phyloP scores from a whole-genome alignment of 345 rosid genomes.

The thale cress (Arabidopsis thaliana) region TAIR10.1 NC_003070.9:1867001-1867500 shows the following conservation, averaged over 20 bases:
- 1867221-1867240: slow-evolving; percentile 67
- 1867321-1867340: slow-evolving; percentile 62
- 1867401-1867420: slow-evolving; percentile 67
- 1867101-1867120: neutral
- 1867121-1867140: slow-evolving; percentile 30
- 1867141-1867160: slow-evolving; percentile 35
- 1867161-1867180: slow-evolving; percentile 55
- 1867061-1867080: slow-evolving; percentile 3
- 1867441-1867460: slow-evolving; percentile 65
- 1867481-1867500: slow-evolving; percentile 85
- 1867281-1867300: slow-evolving; percentile 66
- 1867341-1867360: slow-evolving; percentile 68
- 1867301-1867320: slow-evolving; percentile 61
- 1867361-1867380: slow-evolving; percentile 72
- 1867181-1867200: slow-evolving; percentile 57
- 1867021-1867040: neutral
- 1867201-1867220: slow-evolving; percentile 54
- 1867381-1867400: slow-evolving; percentile 59
- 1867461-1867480: slow-evolving; percentile 68
- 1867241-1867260: slow-evolving; percentile 59
- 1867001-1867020: neutral
- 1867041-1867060: neutral
- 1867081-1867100: slow-evolving; percentile 17
- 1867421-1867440: slow-evolving; percentile 60
- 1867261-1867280: slow-evolving; percentile 71